Evolutionary conservation across 371 early-diverging fungal species (phyloP).

Genomic region (Mortierella sp.): DNA sequence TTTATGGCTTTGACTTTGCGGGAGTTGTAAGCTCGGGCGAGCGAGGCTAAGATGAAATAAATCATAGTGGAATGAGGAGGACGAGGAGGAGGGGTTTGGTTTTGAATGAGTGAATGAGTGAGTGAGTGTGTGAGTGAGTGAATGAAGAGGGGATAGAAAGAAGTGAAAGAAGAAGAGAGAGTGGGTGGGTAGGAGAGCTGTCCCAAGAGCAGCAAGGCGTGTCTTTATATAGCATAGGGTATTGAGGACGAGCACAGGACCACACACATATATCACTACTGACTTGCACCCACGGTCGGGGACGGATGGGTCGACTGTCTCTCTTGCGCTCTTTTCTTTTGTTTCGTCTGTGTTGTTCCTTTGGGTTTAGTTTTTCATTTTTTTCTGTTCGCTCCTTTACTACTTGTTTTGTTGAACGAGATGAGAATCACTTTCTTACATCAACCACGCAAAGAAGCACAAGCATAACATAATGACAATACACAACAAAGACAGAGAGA

Average conservation of each 20-base stretch:
- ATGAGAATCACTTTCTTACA: not conserved
- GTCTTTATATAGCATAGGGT: conserved; percentile 8
- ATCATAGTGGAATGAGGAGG: conserved; percentile 3
- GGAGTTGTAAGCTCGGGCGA: not conserved
- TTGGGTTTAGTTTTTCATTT: not conserved
- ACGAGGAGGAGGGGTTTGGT: not conserved
- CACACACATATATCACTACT: not conserved
- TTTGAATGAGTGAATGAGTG: not conserved
- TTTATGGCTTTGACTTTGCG: conserved; percentile 1
- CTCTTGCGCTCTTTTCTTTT: not conserved
- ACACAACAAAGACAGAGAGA: not conserved
- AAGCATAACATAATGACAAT: not conserved
- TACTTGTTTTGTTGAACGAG: not conserved
- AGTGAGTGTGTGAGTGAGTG: conserved; percentile 12
- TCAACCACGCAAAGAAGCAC: not conserved
- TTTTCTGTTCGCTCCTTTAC: not conserved
- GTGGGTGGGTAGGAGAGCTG: not conserved
- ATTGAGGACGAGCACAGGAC: not conserved
- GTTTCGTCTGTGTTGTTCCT: not conserved
- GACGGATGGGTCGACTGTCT: not conserved
- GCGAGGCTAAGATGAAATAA: conserved; percentile 4
- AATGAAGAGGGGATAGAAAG: not conserved
- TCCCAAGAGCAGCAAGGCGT: not conserved
- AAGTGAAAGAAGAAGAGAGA: not conserved
- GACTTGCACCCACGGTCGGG: not conserved